Evolutionary conservation across 768 basidiomycete genomes (phyloP), one percentile per base, ranked within the genome.

Genomic region (Rhizopogon salebrosus): DNA sequence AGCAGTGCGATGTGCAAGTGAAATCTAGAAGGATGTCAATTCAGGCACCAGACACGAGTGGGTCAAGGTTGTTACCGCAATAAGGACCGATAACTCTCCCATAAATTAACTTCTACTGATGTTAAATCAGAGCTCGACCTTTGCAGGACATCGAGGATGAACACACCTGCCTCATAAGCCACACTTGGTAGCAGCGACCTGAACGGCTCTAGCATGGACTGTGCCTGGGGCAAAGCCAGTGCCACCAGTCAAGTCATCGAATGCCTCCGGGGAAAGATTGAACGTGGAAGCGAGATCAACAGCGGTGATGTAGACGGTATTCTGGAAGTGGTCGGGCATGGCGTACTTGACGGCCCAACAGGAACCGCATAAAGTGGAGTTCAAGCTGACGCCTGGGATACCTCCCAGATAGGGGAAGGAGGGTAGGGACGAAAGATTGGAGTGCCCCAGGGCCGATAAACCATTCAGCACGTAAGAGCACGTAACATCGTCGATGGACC

Each of bases 391-490:
- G 13, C 40, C 52, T 54, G 53, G 53, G 26, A 53, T n/a, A 29
- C 53, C 53, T 29, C 39, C 38, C 31, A 55, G 35, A 27, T 55
- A 27, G 35, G 54, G 54, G 36, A 49, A 55, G 9, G 27, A 55
- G 11, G 54, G 54, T 14, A 55, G 39, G 20, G 57, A 56, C 16
- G 38, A 43, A 20, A 64, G 48, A 14, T 42, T 56, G 24, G 52
- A 26, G 52, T 46, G 63, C 6, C 61, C 62, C 53, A 54, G 41
- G 35, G 54, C 45, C 24, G 53, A 18, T 13, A 64, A 51, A 22
- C 62, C 62, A 26, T 64, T 59, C 9, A 11, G 13, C 10, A 64
- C 63, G 34, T 62, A 16, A 35, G 63, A 61, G 41, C 62, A 64
- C 2, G 62, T 52, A 34, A 60, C 52, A 31, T n/a, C 38, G n/a